These are phyloP conservation scores for Corynespora cassiicola DNA, from an alignment of 2,329 filamentous ascomycete genomes.

Conservation along the genomic window DNA sequence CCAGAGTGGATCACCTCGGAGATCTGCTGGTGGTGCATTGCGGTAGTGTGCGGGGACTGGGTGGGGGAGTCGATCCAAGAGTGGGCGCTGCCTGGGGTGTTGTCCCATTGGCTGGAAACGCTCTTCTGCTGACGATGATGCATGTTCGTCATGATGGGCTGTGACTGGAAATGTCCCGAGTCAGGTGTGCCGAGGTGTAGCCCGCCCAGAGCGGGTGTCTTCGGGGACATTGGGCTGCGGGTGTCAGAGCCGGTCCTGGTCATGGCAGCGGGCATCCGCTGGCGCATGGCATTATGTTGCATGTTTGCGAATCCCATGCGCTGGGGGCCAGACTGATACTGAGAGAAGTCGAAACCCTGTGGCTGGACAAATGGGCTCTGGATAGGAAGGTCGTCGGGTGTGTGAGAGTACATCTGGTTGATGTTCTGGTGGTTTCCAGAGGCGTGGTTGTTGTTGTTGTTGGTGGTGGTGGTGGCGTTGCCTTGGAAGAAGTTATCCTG, in stretches of 20 bases:
- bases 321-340: constrained; percentile 73
- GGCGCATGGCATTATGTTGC: constrained; percentile 39
- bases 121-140: constrained; percentile 78
- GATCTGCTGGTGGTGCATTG: constrained; percentile 76
- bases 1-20: constrained; percentile 84
- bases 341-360: constrained; percentile 73
- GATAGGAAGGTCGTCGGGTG: constrained; percentile 88
- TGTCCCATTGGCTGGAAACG: constrained; percentile 87
- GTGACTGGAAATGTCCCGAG: constrained; percentile 73
- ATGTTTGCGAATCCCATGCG: constrained; percentile 50
- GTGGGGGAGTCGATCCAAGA: constrained; percentile 91
- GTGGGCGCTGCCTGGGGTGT: constrained; percentile 81
- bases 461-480: too few species aligned
- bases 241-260: constrained; percentile 72
- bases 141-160: constrained; percentile 75
- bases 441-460: constrained; percentile 47
- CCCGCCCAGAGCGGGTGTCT: constrained; percentile 77
- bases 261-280: constrained; percentile 47
- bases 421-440: constrained; percentile 74
- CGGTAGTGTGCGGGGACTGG: constrained; percentile 76
- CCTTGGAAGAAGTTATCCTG: constrained; percentile 55
- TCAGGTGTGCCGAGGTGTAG: constrained; percentile 76
- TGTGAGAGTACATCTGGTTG: constrained; percentile 81
- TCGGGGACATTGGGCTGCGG: constrained; percentile 83
- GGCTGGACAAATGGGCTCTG: constrained; percentile 84